Percentiles rank a stretch among this genome's conserved stretches.
These are phyloP conservation scores for Thermomucor indicae-seudaticae DNA, from an alignment of 371 early-diverging fungal genomes.

Conservation along the genomic window DNA sequence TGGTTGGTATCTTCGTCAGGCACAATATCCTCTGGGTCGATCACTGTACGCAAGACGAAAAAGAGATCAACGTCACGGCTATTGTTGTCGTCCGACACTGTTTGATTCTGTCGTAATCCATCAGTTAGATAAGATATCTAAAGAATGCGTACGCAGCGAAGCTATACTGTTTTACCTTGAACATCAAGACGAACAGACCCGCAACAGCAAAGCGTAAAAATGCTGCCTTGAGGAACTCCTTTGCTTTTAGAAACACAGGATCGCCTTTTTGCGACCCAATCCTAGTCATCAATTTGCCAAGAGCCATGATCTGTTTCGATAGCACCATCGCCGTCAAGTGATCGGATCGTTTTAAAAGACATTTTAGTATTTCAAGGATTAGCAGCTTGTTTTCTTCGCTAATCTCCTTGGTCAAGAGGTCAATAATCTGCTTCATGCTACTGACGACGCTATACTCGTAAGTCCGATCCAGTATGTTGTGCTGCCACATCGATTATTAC, in stretches of 20 bases:
- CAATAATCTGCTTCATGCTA: constrained; percentile 48
- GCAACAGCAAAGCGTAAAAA: constrained; percentile 59
- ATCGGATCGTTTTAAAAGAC: constrained; percentile 51
- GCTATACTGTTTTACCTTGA: constrained; percentile 33
- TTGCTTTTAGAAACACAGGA: constrained; percentile 52
- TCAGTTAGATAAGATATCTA: background rate
- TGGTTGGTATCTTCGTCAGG: constrained; percentile 46
- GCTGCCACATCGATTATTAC: constrained; percentile 19
- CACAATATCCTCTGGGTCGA: constrained; percentile 53
- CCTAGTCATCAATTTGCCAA: constrained; percentile 55
- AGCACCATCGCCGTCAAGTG: constrained; percentile 59
- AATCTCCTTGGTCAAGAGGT: constrained; percentile 39
- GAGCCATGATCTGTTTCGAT: constrained; percentile 56
- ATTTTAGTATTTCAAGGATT: constrained; percentile 52
- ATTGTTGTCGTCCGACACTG: constrained; percentile 29
- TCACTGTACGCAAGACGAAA: constrained; percentile 50
- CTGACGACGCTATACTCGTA: constrained; percentile 36
- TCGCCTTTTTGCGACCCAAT: constrained; percentile 38
- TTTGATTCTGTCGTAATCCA: constrained; percentile 36
- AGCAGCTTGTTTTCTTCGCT: constrained; percentile 59
- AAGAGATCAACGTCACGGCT: constrained; percentile 52
- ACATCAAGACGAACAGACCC: constrained; percentile 59
- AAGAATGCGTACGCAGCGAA: background rate
- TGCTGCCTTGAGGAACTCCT: constrained; percentile 52
- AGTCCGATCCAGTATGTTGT: constrained; percentile 42